Evolutionary conservation across 495 filamentous ascomycete genomes (phyloP).

Genomic region (Aspergillus diversus): DNA sequence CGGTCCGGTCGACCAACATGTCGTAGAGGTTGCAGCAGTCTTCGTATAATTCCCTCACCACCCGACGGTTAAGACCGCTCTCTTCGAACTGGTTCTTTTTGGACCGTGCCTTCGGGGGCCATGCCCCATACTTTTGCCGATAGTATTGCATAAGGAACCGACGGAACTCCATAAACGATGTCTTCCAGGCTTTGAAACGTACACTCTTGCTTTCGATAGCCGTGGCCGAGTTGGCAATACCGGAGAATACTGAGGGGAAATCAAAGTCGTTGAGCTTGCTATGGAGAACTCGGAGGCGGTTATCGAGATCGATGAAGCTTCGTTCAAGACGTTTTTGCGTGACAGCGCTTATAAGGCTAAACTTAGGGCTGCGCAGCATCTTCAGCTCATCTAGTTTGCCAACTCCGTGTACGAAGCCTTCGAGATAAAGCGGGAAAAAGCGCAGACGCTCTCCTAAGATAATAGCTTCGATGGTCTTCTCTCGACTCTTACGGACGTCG

Average conservation of each 20-base stretch:
- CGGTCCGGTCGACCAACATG: slow-evolving; percentile 74
- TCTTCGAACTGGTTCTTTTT: slow-evolving; percentile 93
- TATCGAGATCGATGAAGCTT: slow-evolving; percentile 75
- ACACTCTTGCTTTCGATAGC: slow-evolving; percentile 72
- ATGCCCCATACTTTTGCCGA: slow-evolving; percentile 82
- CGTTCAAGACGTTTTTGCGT: slow-evolving; percentile 82
- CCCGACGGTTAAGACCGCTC: slow-evolving; percentile 79
- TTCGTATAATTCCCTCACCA: slow-evolving; percentile 79
- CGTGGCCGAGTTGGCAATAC: slow-evolving; percentile 78
- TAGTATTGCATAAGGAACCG: slow-evolving; percentile 77
- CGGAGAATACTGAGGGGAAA: slow-evolving; percentile 89
- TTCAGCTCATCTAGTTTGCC: slow-evolving; percentile 82
- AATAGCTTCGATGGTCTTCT: slow-evolving; percentile 89
- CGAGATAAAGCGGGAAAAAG: slow-evolving; percentile 80
- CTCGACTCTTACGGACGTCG: slow-evolving; percentile 80
- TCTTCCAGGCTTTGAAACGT: slow-evolving; percentile 83
- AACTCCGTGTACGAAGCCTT: slow-evolving; percentile 90
- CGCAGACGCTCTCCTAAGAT: slow-evolving; percentile 85
- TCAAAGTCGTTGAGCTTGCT: slow-evolving; percentile 79
- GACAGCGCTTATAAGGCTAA: slow-evolving; percentile 63
- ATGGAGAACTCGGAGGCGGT: slow-evolving; percentile 67
- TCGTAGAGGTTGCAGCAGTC: slow-evolving; percentile 90
- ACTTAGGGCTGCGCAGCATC: slow-evolving; percentile 68
- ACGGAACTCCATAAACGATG: slow-evolving; percentile 71
- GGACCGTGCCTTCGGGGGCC: slow-evolving; percentile 88